Evolutionary conservation across 768 basidiomycete genomes (phyloP).

Genomic region (Agrocybe praecox): DNA sequence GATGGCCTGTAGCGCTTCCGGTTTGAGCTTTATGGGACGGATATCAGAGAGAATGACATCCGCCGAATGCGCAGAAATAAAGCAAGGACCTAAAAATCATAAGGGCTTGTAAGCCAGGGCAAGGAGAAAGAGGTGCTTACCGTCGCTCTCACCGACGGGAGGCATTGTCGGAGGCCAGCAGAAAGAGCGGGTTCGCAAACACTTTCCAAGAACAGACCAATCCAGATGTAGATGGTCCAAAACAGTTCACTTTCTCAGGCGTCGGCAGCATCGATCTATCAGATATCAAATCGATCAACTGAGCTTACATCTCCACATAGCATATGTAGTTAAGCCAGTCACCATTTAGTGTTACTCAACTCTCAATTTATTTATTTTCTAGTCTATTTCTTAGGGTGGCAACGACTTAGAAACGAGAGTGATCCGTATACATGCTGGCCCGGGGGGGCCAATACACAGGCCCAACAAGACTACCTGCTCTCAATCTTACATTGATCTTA

Average conservation of each 20-base stretch:
- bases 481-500: too few relatives aligned
- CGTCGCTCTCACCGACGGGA: constrained; percentile 38
- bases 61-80: constrained; percentile 82
- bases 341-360: background rate
- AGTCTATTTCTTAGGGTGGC: too few relatives aligned
- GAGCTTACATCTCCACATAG: background rate
- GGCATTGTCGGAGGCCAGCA: constrained; percentile 43
- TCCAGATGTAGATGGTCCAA: constrained; percentile 10
- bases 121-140: constrained; percentile 32
- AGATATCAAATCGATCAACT: background rate
- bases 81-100: constrained; percentile 56
- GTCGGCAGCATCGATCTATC: background rate
- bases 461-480: too few relatives aligned
- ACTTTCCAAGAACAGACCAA: constrained; percentile 19
- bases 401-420: too few relatives aligned
- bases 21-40: constrained; percentile 84
- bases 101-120: constrained; percentile 5
- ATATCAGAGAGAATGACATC: constrained; percentile 93
- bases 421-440: too few relatives aligned
- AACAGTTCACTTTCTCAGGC: constrained; percentile 19
- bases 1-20: constrained; percentile 75
- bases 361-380: too few relatives aligned
- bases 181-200: constrained; percentile 20
- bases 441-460: too few relatives aligned
- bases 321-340: background rate